phyloP scores from a whole-genome alignment of 2,329 filamentous ascomycete species.

The Beauveria caledonica region DNA sequence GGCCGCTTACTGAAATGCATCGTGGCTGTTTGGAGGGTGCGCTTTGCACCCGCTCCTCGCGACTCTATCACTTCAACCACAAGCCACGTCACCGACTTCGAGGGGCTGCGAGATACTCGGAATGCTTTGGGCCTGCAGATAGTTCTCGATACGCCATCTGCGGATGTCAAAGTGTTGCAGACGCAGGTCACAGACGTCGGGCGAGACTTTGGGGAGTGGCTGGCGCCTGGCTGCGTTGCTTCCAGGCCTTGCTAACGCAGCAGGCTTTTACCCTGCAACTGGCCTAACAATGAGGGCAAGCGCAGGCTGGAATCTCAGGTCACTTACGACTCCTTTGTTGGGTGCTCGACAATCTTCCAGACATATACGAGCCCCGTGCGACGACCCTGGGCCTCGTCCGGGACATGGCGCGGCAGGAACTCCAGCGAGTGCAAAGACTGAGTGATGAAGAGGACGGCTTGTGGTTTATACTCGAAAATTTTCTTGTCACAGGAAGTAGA shows the following conservation, averaged over 20 bases:
- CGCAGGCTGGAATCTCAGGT: neutral
- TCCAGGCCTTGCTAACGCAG: neutral
- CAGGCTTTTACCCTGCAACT: neutral
- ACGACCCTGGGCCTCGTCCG: neutral
- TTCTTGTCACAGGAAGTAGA: constrained; percentile 5
- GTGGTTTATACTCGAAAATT: neutral
- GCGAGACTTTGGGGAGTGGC: neutral
- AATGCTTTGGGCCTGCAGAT: neutral
- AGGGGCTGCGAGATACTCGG: neutral
- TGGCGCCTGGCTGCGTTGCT: neutral
- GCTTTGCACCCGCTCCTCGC: neutral
- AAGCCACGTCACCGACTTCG: neutral
- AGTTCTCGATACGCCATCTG: neutral
- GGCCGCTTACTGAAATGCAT: neutral
- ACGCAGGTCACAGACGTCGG: neutral
- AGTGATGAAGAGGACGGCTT: neutral
- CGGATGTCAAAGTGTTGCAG: neutral
- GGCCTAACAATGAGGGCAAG: neutral
- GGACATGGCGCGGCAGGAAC: neutral
- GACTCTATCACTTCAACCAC: neutral
- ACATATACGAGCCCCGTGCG: neutral
- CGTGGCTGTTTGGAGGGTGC: neutral
- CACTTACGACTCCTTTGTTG: neutral
- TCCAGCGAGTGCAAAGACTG: neutral
- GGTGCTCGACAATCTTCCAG: neutral